Percentiles rank a stretch among this genome's conserved stretches.
Evolutionary conservation across 495 filamentous ascomycete species (phyloP).

Genomic region (Penicillium paxilli): DNA sequence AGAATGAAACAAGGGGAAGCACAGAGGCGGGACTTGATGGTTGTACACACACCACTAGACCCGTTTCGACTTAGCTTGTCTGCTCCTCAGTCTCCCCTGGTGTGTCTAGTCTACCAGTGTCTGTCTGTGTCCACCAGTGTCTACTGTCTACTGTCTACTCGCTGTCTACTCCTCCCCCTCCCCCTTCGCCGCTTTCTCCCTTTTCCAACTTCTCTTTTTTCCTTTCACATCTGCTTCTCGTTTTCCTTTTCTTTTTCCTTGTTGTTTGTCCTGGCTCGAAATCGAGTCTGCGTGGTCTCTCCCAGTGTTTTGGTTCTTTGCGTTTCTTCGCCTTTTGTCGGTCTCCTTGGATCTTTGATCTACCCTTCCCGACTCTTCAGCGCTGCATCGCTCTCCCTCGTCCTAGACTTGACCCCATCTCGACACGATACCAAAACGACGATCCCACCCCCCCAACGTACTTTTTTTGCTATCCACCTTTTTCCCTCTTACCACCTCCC

Average conservation of each 20-base stretch:
- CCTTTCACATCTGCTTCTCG: slow-evolving; percentile 13
- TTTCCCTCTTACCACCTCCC: background rate
- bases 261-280: slow-evolving; percentile 10
- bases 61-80: slow-evolving; percentile 24
- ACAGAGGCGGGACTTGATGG: slow-evolving; percentile 12
- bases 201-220: slow-evolving; percentile 17
- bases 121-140: too few species aligned
- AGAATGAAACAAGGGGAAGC: slow-evolving; percentile 3
- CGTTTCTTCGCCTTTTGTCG: background rate
- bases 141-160: too few species aligned
- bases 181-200: slow-evolving; percentile 39
- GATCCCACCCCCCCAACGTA: slow-evolving; percentile 5
- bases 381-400: slow-evolving; percentile 3
- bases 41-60: slow-evolving; percentile 32
- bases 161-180: slow-evolving; percentile 14
- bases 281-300: slow-evolving; percentile 9
- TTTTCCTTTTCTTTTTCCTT: slow-evolving; percentile 12
- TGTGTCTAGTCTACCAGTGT: too few species aligned
- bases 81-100: too few species aligned
- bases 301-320: slow-evolving; percentile 8
- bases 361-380: slow-evolving; percentile 1
- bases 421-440: background rate
- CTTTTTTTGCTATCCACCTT: background rate
- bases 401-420: slow-evolving; percentile 13
- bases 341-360: slow-evolving; percentile 2